Conservation (phyloP, 495 filamentous ascomycete species). For the Aspergillus hancockii region DNA sequence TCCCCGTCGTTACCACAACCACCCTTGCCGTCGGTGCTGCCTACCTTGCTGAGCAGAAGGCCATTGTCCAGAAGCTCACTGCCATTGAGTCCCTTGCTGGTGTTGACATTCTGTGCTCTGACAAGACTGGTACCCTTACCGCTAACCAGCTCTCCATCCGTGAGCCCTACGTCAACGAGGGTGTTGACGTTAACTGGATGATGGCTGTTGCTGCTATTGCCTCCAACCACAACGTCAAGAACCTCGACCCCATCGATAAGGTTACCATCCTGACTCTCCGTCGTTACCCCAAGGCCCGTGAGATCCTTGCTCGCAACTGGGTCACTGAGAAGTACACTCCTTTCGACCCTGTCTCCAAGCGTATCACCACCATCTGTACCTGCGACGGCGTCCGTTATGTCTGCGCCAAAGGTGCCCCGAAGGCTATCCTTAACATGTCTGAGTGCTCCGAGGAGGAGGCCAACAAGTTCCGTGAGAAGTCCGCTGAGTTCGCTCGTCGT, state of each 20-base stretch:
- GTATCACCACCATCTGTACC: conserved; percentile 67
- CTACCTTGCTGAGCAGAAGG: conserved; percentile 72
- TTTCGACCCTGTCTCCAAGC: conserved; percentile 78
- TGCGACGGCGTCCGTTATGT: conserved; percentile 67
- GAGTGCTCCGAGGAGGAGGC: conserved; percentile 65
- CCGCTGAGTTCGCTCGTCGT: conserved; percentile 72
- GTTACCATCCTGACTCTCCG: conserved; percentile 73
- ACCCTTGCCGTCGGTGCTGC: conserved; percentile 75
- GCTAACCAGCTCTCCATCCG: conserved; percentile 76
- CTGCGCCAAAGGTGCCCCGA: conserved; percentile 74
- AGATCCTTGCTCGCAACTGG: conserved; percentile 70
- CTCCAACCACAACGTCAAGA: conserved; percentile 76
- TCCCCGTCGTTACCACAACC: conserved; percentile 73
- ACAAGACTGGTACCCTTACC: conserved; percentile 79
- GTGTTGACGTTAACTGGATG: conserved; percentile 79
- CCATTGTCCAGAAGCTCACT: conserved; percentile 75
- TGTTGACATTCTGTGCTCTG: conserved; percentile 75
- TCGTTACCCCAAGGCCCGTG: conserved; percentile 71
- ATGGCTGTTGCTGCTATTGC: conserved; percentile 75
- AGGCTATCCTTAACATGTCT: conserved; percentile 67
- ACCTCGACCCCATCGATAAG: conserved; percentile 76
- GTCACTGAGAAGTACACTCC: conserved; percentile 74
- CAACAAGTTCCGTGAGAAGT: conserved; percentile 67
- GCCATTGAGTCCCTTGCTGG: conserved; percentile 76
- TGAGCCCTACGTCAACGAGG: conserved; percentile 73